phyloP scores from a whole-genome alignment of 805 yeast species.

The Candida saitoana region DNA sequence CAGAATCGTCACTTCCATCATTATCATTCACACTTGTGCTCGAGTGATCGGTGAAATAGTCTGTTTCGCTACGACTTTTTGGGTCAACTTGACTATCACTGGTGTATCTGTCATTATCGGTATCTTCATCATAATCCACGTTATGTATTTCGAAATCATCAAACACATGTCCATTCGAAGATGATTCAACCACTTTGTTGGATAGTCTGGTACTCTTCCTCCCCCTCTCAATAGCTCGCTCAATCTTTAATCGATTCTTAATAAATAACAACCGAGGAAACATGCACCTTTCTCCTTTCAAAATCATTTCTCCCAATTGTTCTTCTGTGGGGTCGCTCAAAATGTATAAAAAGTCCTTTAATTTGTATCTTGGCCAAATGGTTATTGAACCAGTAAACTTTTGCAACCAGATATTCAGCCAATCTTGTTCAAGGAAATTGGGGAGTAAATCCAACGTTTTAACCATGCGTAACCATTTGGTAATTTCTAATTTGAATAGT shows the following conservation, averaged over 20 bases:
- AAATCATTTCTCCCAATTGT: constrained; percentile 50
- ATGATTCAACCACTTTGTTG: constrained; percentile 12
- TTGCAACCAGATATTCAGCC: constrained; percentile 76
- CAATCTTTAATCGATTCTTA: constrained; percentile 60
- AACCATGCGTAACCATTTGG: constrained; percentile 70
- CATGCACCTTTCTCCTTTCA: constrained; percentile 60
- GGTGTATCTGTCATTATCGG: constrained; percentile 4
- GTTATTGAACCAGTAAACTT: constrained; percentile 72
- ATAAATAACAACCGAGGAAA: constrained; percentile 66
- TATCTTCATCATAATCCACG: constrained; percentile 7
- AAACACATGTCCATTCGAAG: not conserved
- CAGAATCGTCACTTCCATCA: constrained; percentile 7
- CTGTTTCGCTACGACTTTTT: not conserved
- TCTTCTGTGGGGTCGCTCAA: constrained; percentile 65
- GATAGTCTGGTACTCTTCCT: constrained; percentile 23
- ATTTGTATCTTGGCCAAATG: constrained; percentile 63
- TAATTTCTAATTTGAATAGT: constrained; percentile 64
- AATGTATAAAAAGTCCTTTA: constrained; percentile 59
- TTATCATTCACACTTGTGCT: constrained; percentile 3
- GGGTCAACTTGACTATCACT: not conserved
- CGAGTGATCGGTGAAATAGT: constrained; percentile 1
- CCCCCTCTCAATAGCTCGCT: constrained; percentile 57
- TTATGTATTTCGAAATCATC: constrained; percentile 5
- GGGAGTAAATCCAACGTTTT: constrained; percentile 67
- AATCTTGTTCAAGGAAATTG: constrained; percentile 65